Base-by-base conservation (phyloP, 2,329 filamentous ascomycete genomes). In the Proliferodiscus dingleyae region DNA sequence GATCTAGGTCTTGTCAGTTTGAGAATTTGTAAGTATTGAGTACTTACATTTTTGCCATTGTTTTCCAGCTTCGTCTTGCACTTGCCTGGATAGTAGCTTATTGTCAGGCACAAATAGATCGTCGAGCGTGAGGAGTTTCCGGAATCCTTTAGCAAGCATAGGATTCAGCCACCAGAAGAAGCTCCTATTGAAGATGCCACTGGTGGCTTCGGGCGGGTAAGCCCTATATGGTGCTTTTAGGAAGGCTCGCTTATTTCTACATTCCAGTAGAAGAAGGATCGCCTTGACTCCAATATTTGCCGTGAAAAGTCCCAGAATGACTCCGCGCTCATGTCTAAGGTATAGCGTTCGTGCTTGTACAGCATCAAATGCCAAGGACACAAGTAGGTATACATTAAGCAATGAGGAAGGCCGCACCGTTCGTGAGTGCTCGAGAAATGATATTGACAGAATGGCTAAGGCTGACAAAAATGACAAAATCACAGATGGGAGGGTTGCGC, bases 111-210 rank as follows among this genome's bases (percentile, higher is more conserved):
- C 21, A 29, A 50, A 54, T 1, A 69, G 52, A 43, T 63, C 58
- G 5, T 66, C 58, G 18, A 63, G 44, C 2, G 51, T 53, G 5
- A 68, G 44, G 7, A 65, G 43, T 9, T 54, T 60, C 2, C 50
- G 49, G 37, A 58, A 66, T 1, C 66, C 66, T 11, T 40, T 43
- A 8, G 50, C 29, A 44, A 69, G 63, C 6, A 68, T 44, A 3
- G 49, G 51, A 43, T 65, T 66, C 1, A 69, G 45, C 66, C 66
- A 69, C 54, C 56, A 65, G 45, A 66, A 65, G 26, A 67, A 49
- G n/a, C 59, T 57, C 18, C 60, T 56, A 23, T 50, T 62, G 32
- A 66, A 59, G 10, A 68, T 54, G 4, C 64, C 59, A 32, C 58
- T 60, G 3, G 56, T 62, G 13, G 62, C 56, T 46, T 68, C 66